Conservation (phyloP, 164 flowering plant species). For the Piper betle region DNA sequence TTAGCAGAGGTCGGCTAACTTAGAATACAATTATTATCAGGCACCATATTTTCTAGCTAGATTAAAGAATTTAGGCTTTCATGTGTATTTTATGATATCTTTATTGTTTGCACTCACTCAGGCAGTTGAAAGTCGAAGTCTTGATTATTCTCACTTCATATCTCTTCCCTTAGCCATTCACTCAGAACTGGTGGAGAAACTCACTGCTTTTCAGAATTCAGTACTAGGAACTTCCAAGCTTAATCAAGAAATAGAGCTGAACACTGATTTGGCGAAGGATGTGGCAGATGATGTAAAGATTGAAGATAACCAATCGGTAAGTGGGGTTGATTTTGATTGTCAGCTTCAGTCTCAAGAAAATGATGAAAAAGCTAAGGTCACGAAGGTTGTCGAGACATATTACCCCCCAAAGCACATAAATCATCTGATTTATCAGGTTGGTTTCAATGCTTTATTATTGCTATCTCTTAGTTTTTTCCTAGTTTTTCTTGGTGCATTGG, state of each 20-base stretch:
- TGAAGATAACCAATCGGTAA: conserved; percentile 10
- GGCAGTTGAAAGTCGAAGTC: conserved; percentile 57
- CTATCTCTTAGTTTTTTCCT: background rate
- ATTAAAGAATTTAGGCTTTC: too few species aligned
- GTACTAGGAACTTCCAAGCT: conserved; percentile 32
- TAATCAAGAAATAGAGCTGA: conserved; percentile 16
- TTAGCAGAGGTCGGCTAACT: conserved; percentile 52
- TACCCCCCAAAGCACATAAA: conserved; percentile 36
- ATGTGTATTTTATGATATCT: background rate
- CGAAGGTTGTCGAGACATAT: conserved; percentile 27
- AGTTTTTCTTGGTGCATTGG: too few species aligned
- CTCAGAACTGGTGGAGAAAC: conserved; percentile 78
- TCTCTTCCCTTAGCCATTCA: conserved; percentile 92
- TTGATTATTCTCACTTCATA: conserved; percentile 83
- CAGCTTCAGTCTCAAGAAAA: conserved; percentile 34
- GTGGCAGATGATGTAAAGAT: conserved; percentile 26
- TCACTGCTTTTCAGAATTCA: conserved; percentile 57
- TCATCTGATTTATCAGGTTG: conserved; percentile 5
- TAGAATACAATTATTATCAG: background rate
- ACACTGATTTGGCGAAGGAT: conserved; percentile 26
- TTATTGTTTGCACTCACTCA: conserved; percentile 14
- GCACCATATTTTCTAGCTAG: background rate
- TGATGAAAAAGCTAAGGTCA: conserved; percentile 28
- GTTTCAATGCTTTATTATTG: background rate
- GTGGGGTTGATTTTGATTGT: conserved; percentile 29